phyloP scores from a whole-genome alignment of 2,329 filamentous ascomycete genomes.

The Sphaerulina vaccinii region DNA sequence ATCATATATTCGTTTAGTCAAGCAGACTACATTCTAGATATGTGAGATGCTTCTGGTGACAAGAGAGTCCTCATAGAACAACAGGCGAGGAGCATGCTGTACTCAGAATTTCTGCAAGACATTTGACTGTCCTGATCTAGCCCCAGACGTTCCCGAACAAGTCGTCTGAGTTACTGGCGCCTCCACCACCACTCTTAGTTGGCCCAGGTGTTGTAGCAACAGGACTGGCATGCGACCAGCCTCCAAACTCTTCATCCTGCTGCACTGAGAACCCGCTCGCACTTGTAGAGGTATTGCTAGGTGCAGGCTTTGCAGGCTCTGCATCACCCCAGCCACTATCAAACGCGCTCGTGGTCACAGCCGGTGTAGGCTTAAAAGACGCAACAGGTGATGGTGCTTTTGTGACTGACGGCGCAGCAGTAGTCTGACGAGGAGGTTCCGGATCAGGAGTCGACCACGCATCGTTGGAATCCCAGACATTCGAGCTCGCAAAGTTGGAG shows the following conservation, averaged over 20 bases:
- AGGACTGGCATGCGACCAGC: conserved; percentile 74
- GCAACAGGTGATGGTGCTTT: conserved; percentile 42
- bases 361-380: conserved; percentile 23
- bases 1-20: no score
- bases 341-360: conserved; percentile 33
- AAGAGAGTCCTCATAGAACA: neutral
- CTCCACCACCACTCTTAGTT: conserved; percentile 53
- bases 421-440: conserved; percentile 37
- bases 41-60: no score
- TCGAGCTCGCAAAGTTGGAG: conserved; percentile 11
- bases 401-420: conserved; percentile 37
- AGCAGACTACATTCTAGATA: no score
- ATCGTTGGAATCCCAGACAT: conserved; percentile 80
- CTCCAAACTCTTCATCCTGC: conserved; percentile 92
- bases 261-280: conserved; percentile 56
- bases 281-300: conserved; percentile 19
- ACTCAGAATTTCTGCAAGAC: neutral
- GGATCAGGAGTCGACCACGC: conserved; percentile 72
- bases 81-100: neutral
- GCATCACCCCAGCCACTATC: conserved; percentile 65
- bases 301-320: conserved; percentile 52
- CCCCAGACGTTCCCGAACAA: conserved; percentile 96
- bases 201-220: conserved; percentile 43
- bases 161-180: conserved; percentile 64
- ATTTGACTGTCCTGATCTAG: conserved; percentile 41